Evolutionary conservation across 2,329 filamentous ascomycete species (phyloP).

Genomic region (Neurospora crassa): DNA sequence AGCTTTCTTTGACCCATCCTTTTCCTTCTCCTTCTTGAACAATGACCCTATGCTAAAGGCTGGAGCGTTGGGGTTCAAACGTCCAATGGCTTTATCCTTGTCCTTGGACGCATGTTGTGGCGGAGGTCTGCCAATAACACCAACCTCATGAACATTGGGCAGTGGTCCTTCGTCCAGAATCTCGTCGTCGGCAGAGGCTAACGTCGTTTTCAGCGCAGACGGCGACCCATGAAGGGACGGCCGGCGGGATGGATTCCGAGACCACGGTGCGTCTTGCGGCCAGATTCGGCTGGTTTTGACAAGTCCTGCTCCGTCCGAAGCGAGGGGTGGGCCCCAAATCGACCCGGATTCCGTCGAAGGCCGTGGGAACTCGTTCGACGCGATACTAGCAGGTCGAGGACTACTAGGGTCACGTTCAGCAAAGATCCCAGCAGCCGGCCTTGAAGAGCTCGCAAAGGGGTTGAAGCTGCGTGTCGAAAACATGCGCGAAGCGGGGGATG

Average conservation of each 20-base stretch:
- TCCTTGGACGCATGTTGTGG: constrained; percentile 23
- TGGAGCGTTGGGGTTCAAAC: constrained; percentile 79
- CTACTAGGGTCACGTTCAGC: constrained; percentile 47
- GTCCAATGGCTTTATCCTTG: constrained; percentile 35
- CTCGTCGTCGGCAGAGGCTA: constrained; percentile 55
- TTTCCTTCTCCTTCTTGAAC: constrained; percentile 38
- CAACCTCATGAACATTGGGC: constrained; percentile 47
- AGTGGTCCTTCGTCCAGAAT: constrained; percentile 50
- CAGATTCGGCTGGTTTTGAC: constrained; percentile 52
- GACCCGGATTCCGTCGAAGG: constrained; percentile 72
- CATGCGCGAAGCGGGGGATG: constrained; percentile 23
- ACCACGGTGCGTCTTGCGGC: constrained; percentile 45
- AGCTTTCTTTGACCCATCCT: constrained; percentile 23
- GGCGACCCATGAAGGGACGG: constrained; percentile 74
- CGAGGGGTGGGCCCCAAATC: constrained; percentile 56
- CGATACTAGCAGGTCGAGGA: constrained; percentile 60
- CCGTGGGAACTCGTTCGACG: constrained; percentile 60
- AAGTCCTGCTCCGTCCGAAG: constrained; percentile 26
- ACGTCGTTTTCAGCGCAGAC: constrained; percentile 48
- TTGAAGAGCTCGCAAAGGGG: constrained; percentile 35
- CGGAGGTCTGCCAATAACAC: constrained; percentile 66
- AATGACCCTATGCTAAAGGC: constrained; percentile 68
- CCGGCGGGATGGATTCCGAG: constrained; percentile 65
- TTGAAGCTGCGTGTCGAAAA: constrained; percentile 35
- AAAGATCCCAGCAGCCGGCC: constrained; percentile 37